Conservation (phyloP, 257 asterid genomes). For the Voacanga thouarsii region DNA sequence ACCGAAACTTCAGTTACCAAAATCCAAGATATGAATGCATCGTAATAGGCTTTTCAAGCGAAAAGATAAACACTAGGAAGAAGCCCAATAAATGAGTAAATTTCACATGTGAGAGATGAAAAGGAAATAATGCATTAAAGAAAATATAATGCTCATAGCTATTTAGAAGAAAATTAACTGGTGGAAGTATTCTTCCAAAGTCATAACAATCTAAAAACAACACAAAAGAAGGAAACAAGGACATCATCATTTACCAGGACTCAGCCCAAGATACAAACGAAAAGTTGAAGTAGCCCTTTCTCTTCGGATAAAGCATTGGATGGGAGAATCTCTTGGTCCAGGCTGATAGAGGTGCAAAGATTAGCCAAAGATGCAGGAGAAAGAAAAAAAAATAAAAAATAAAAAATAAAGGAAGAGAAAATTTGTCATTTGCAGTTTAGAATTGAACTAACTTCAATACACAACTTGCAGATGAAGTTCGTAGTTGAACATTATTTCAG, state of each 20-base stretch:
- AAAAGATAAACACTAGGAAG: neutral
- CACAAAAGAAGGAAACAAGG: neutral
- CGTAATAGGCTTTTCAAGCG: neutral
- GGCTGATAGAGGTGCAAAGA: conserved; percentile 39
- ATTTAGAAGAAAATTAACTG: neutral
- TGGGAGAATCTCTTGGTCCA: conserved; percentile 63
- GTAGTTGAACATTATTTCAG: neutral
- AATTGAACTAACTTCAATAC: neutral
- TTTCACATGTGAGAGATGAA: neutral
- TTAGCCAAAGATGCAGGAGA: neutral
- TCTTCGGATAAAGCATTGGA: conserved; percentile 76
- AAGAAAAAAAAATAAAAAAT: neutral
- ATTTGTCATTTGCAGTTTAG: neutral
- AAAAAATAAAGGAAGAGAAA: too few species aligned
- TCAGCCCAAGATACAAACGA: conserved; percentile 60
- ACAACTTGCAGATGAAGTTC: neutral
- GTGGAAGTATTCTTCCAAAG: neutral
- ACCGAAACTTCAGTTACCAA: neutral
- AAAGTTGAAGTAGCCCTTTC: conserved; percentile 62
- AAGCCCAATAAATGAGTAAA: neutral
- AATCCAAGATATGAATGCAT: neutral
- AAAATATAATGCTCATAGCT: neutral
- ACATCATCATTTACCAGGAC: conserved; percentile 50
- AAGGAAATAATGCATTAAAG: neutral
- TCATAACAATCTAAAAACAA: neutral